Evolutionary conservation across 805 yeast genomes (phyloP), one percentile per base, ranked within the genome.

Genomic region (Teunomyces pallodes): DNA sequence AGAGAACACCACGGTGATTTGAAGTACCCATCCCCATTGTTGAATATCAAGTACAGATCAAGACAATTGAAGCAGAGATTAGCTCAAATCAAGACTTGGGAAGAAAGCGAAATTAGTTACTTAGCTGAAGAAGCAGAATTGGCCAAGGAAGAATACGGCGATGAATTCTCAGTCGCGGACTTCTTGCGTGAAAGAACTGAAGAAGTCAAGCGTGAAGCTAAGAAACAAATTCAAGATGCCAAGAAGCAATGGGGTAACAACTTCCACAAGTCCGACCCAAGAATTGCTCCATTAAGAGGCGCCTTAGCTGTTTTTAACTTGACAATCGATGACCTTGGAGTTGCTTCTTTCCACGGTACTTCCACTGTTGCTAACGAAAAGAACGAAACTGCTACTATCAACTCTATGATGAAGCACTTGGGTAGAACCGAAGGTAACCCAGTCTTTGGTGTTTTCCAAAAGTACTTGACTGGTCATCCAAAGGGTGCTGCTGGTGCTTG

Each of bases 401-500:
- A 94, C 70, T 74, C 79, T 61, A 94, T 95, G 97, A 87, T 95
- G 84, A 75, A 79, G 64, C 99, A 94, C 67, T 79, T 94, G 66
- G 99, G 98, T 59, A 86, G 99, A 76, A 76, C 96, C 48, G 90
- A 88, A 76, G 99, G 99, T 76, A 95, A 94, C 76, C 96, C 99
- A 54, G 91, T 95, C 43, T 79, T 86, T 59, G 97, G 98, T 82
- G 95, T 94, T 47, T 92, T 95, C 96, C 99, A 94, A 76, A 94
- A 94, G 75, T 94, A 81, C 83, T 82, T 94, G 66, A 94, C 99
- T 61, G 99, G 99, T 75, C 99, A 94, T 79, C 99, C 99, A 62
- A 94, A 94, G 87, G 99, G 99, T 82, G 99, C 99, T 61, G 99
- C 99, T 49, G 99, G 97, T 81, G 98, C 99, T 50, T 94, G 99